Percentiles rank a stretch among this genome's conserved stretches.
Evolutionary conservation across 305 asterid genomes (phyloP).

Genomic region (Withania somnifera): DNA sequence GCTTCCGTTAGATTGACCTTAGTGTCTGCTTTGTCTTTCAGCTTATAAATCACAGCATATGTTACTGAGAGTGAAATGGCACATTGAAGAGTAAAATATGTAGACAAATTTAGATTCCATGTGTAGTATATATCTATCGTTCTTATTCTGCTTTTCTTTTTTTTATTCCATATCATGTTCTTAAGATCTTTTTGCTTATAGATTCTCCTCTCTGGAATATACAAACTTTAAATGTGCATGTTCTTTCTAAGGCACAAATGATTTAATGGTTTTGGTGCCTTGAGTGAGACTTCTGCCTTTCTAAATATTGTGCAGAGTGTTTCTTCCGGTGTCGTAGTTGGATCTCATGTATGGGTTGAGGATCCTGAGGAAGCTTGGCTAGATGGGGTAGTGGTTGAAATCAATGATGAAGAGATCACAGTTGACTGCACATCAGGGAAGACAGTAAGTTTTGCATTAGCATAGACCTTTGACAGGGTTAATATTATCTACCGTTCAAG

Average conservation of each 20-base stretch:
- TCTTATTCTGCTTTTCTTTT: neutral
- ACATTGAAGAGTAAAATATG: neutral
- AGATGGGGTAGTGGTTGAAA: constrained; percentile 70
- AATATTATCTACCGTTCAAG: neutral
- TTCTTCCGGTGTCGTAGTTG: constrained; percentile 54
- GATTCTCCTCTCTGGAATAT: neutral
- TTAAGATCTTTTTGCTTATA: neutral
- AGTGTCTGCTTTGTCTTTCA: neutral
- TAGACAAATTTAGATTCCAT: neutral
- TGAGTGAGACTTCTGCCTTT: neutral
- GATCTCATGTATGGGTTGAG: constrained; percentile 95
- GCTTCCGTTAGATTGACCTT: neutral
- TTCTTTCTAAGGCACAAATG: neutral
- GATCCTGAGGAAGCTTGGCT: constrained; percentile 85
- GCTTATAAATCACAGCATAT: neutral
- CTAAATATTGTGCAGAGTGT: constrained; percentile 41
- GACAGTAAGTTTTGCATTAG: constrained; percentile 39
- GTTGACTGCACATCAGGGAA: constrained; percentile 57
- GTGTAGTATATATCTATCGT: neutral
- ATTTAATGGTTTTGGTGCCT: neutral
- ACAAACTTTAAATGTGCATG: neutral
- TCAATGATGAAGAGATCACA: constrained; percentile 56
- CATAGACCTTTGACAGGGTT: neutral
- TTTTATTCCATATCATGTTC: neutral
- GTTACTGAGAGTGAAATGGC: neutral